These are phyloP conservation scores for Geosmithia flava DNA, from an alignment of 2,329 filamentous ascomycete species.

Conservation along the genomic window DNA sequence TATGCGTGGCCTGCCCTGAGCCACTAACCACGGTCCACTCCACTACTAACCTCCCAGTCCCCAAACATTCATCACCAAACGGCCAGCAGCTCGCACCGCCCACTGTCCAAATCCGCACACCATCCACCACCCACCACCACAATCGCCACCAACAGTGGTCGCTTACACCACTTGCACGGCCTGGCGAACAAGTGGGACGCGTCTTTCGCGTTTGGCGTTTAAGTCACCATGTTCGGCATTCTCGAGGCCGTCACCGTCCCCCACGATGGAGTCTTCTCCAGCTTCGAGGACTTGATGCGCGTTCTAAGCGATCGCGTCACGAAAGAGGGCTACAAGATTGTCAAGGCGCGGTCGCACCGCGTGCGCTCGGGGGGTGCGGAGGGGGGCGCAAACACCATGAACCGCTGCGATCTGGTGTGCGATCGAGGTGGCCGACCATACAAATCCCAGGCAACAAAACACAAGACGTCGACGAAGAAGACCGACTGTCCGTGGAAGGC, in stretches of 20 bases:
- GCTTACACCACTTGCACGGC: background rate
- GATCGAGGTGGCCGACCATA: constrained; percentile 30
- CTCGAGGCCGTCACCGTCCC: constrained; percentile 25
- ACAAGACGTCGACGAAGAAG: constrained; percentile 32
- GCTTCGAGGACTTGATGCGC: constrained; percentile 28
- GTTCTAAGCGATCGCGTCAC: constrained; percentile 26
- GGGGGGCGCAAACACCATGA: constrained; percentile 27
- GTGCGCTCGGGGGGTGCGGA: constrained; percentile 25
- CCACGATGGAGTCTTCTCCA: constrained; percentile 20
- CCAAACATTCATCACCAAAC: background rate
- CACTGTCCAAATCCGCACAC: constrained; percentile 8
- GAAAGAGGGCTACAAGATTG: constrained; percentile 32
- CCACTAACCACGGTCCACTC: too few relatives aligned
- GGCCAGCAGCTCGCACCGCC: constrained; percentile 1
- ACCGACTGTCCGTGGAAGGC: constrained; percentile 32
- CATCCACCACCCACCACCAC: constrained; percentile 1
- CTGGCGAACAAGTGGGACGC: background rate
- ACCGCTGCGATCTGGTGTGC: constrained; percentile 31
- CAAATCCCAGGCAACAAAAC: constrained; percentile 28
- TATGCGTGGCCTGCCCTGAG: too few relatives aligned
- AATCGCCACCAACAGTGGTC: background rate
- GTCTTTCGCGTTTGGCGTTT: background rate
- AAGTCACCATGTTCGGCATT: constrained; percentile 27
- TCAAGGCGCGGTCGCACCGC: constrained; percentile 30
- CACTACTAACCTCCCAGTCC: background rate